Evolutionary conservation across 495 filamentous ascomycete species (phyloP), one percentile per base, ranked within the genome.

Genomic region (Penicillium cinerascens): DNA sequence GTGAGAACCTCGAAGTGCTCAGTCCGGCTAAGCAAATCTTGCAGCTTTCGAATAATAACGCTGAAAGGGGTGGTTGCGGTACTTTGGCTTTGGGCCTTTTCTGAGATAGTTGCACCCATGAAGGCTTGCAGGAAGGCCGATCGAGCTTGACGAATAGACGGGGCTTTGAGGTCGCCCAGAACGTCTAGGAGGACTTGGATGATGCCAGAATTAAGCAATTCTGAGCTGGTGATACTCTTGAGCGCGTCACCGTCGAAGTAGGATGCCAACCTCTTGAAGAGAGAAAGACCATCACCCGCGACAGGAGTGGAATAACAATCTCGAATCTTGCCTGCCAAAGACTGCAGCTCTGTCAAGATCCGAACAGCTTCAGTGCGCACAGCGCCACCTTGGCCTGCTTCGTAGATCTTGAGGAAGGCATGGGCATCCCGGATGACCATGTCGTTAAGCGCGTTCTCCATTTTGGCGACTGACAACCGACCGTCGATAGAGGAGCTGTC

Each of bases 1-100:
- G 95, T 99, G 47, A 95, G 75, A 37, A 99, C 95, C 64, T 97
- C 95, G 63, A 97, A 97, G 71, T 97, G 95, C 66, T 99, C 95
- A 23, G 92, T 92, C 49, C 95, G 83, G 72, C 95, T 97, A 15
- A 97, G 79, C 33, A 97, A 75, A 74, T 97, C 93, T 68, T 99
- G 95, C 29, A 97, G 74, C 70, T 99, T 99, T 52, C 91, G 87
- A 41, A 96, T 85, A 58, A 99, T 72, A 36, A 96, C 81, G 65
- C 92, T 92, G 69, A 97, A 93, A 13, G 91, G 87, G 1, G 93
- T 95, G 2, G 84, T 79, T 1, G 86, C 82, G 11, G 80, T 79
- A 25, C 78, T 85, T 18, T 83, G 79, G 17, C 81, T 85, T 64
- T 80, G 82, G 3, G 82, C 73, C 45, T 76, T 79, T 48, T 78